Percentiles rank a stretch among this genome's conserved stretches.
Conservation (phyloP, 2,329 filamentous ascomycete species). For the Arthroderma uncinatum region DNA sequence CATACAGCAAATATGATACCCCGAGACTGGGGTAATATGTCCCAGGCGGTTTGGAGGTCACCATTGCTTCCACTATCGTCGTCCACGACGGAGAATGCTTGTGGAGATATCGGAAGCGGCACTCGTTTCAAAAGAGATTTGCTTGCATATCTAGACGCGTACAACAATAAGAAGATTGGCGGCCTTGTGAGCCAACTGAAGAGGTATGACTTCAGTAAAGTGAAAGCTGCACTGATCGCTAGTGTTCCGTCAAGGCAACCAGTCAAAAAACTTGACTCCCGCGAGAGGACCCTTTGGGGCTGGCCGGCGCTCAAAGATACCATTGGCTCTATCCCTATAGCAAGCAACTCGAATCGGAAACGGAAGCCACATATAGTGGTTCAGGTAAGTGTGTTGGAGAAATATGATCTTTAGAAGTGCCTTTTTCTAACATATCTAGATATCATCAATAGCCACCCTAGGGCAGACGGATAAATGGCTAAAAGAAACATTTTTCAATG, state of each 20-base stretch:
- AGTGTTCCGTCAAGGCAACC: conserved; percentile 63
- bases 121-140: conserved; percentile 64
- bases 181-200: conserved; percentile 47
- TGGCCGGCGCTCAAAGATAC: conserved; percentile 58
- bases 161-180: conserved; percentile 48
- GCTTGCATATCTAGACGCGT: conserved; percentile 58
- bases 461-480: conserved; percentile 63
- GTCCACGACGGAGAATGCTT: background rate
- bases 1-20: conserved; percentile 89
- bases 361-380: conserved; percentile 27
- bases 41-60: conserved; percentile 70
- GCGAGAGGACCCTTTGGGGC: conserved; percentile 55
- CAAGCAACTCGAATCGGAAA: conserved; percentile 21
- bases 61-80: conserved; percentile 50
- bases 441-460: conserved; percentile 75
- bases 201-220: conserved; percentile 55
- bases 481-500: conserved; percentile 49
- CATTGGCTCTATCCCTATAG: conserved; percentile 44
- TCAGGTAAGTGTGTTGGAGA: conserved; percentile 20
- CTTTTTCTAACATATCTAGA: conserved; percentile 48
- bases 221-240: conserved; percentile 63
- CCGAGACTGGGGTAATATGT: conserved; percentile 80
- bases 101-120: conserved; percentile 46
- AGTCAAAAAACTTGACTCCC: conserved; percentile 32
- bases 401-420: background rate